Evolutionary conservation across 23 red algal genomes (phyloP).

Genomic region (Gracilaria domingensis): DNA sequence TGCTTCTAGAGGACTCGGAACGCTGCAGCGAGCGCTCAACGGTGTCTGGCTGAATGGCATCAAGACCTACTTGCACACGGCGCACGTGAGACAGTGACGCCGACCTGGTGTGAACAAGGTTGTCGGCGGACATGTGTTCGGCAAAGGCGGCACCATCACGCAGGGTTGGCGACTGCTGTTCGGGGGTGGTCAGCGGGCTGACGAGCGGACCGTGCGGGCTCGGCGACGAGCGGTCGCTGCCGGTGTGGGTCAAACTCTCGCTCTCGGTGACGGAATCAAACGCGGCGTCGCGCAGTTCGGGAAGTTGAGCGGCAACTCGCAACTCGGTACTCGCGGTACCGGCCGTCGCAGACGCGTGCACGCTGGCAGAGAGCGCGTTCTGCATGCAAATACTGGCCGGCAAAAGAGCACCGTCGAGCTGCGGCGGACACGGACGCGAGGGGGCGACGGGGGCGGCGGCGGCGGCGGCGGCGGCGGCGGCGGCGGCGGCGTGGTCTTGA

Average conservation of each 20-base stretch:
- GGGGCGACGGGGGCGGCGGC: constrained; percentile 1
- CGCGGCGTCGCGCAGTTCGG: background rate
- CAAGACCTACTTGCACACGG: background rate
- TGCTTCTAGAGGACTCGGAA: too few species aligned
- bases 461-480: constrained; percentile 5
- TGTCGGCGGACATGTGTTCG: background rate
- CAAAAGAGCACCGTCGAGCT: background rate
- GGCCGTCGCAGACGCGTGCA: too few species aligned
- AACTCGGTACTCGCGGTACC: too few species aligned
- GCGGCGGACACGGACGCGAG: background rate
- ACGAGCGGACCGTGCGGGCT: background rate
- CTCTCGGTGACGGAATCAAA: constrained; percentile 21
- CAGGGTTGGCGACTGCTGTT: constrained; percentile 1
- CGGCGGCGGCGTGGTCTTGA: background rate
- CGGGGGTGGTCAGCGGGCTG: constrained; percentile 54
- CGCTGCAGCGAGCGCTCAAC: background rate
- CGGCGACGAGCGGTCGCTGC: background rate
- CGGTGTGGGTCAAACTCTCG: background rate
- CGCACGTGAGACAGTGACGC: background rate
- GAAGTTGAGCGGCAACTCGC: background rate
- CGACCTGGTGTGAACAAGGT: background rate
- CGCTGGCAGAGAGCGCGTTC: too few species aligned
- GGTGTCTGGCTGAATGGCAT: background rate
- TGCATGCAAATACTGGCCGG: background rate
- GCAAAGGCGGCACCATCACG: background rate